phyloP scores from a whole-genome alignment of 768 basidiomycete species.

The Agrocybe chaxingu region DNA sequence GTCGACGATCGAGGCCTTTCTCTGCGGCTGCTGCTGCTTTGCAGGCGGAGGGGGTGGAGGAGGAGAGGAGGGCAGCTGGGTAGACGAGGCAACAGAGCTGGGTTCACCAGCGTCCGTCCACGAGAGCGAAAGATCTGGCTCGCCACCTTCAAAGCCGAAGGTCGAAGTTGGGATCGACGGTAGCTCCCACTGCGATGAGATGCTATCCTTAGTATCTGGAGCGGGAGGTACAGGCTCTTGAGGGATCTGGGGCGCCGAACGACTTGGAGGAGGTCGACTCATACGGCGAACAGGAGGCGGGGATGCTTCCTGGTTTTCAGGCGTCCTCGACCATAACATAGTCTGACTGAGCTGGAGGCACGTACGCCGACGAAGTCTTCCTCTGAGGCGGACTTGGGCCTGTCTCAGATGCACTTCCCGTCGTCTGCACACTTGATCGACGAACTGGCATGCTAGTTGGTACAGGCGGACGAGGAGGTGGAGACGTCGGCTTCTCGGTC shows the following conservation, averaged over 20 bases:
- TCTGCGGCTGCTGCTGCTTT: conserved; percentile 4
- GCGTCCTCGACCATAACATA: conserved; percentile 67
- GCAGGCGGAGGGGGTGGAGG: conserved; percentile 22
- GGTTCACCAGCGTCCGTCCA: conserved; percentile 57
- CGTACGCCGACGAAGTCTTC: conserved; percentile 19
- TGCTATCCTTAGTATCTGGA: conserved; percentile 31
- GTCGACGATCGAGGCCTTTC: conserved; percentile 20
- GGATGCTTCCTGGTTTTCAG: conserved; percentile 30
- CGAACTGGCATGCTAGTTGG: conserved; percentile 34
- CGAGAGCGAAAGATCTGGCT: conserved; percentile 48
- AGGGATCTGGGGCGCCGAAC: conserved; percentile 27
- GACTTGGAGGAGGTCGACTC: conserved; percentile 37
- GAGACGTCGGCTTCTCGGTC: conserved; percentile 11
- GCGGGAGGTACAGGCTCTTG: conserved; percentile 17
- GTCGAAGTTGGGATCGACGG: conserved; percentile 54
- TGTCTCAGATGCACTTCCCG: conserved; percentile 35
- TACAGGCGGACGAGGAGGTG: conserved; percentile 50
- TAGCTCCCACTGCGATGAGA: conserved; percentile 61
- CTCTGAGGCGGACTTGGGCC: conserved; percentile 10
- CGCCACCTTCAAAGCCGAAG: conserved; percentile 47
- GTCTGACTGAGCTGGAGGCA: conserved; percentile 37
- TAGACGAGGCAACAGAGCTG: conserved; percentile 16
- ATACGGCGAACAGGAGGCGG: conserved; percentile 46
- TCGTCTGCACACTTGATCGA: conserved; percentile 35
- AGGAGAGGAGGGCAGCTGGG: conserved; percentile 11